phyloP scores from a whole-genome alignment of 257 asterid genomes.

The Leptodermis oblonga region DNA sequence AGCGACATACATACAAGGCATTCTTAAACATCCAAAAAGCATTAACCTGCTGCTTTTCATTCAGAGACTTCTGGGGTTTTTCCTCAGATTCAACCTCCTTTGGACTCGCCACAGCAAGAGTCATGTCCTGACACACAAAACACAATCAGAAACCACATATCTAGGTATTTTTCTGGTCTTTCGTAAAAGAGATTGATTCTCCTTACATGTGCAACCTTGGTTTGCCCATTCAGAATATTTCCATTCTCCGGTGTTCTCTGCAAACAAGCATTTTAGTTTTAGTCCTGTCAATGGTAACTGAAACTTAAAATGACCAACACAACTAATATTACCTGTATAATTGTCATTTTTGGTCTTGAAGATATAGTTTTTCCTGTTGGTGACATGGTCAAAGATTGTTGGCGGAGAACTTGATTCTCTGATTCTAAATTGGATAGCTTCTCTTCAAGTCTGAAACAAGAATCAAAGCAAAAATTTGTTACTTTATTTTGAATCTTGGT shows the following conservation, averaged over 20 bases:
- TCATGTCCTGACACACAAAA: constrained; percentile 52
- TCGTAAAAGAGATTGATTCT: constrained; percentile 1
- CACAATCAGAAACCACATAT: constrained; percentile 13
- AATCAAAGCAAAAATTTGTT: constrained; percentile 4
- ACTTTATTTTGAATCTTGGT: not conserved
- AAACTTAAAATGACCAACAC: constrained; percentile 17
- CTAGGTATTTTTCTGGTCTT: not conserved
- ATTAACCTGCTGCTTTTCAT: constrained; percentile 88
- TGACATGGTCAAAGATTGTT: constrained; percentile 93
- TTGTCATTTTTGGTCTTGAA: constrained; percentile 67
- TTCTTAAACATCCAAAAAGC: constrained; percentile 12
- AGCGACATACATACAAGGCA: not conserved
- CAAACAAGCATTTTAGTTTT: constrained; percentile 30
- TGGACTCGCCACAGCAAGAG: constrained; percentile 48
- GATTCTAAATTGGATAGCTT: constrained; percentile 88
- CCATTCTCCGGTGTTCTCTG: constrained; percentile 91
- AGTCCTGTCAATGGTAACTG: constrained; percentile 20
- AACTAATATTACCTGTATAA: constrained; percentile 56
- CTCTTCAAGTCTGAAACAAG: constrained; percentile 81
- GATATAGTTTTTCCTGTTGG: constrained; percentile 83
- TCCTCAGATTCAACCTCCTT: constrained; percentile 88
- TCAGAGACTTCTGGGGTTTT: constrained; percentile 84
- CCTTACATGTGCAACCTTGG: constrained; percentile 51
- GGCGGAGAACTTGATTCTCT: constrained; percentile 97
- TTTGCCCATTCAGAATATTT: constrained; percentile 59